These are phyloP conservation scores for Trichoderma gamsii DNA, from an alignment of 495 filamentous ascomycete species.

Conservation along the genomic window DNA sequence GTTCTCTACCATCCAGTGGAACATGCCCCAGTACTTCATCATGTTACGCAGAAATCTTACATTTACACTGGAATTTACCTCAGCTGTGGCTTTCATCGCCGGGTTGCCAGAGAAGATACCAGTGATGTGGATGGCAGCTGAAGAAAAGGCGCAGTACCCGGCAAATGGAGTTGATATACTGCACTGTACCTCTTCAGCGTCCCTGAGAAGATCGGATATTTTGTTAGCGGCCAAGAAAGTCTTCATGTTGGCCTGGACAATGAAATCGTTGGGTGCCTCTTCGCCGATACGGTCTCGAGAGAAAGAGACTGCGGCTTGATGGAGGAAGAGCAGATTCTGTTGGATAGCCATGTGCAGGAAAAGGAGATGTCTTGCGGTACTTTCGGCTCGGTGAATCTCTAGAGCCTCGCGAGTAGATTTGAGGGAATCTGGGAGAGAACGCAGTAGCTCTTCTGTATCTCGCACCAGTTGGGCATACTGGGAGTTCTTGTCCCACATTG, in stretches of 20 bases:
- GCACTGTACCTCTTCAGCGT: constrained; percentile 58
- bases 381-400: constrained; percentile 73
- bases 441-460: constrained; percentile 64
- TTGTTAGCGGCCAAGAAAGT: constrained; percentile 85
- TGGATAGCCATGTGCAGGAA: constrained; percentile 86
- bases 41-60: constrained; percentile 87
- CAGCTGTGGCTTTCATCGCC: constrained; percentile 67
- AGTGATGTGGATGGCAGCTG: constrained; percentile 87
- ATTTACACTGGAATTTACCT: constrained; percentile 81
- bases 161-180: constrained; percentile 84
- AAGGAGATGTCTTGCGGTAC: constrained; percentile 86
- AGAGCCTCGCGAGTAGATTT: constrained; percentile 77
- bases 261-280: constrained; percentile 74
- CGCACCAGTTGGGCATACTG: constrained; percentile 63
- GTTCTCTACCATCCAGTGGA: constrained; percentile 91
- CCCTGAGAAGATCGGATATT: constrained; percentile 77
- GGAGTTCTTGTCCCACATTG: constrained; percentile 78
- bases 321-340: constrained; percentile 85
- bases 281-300: constrained; percentile 45
- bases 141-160: constrained; percentile 89
- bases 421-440: constrained; percentile 61
- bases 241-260: constrained; percentile 65
- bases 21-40: constrained; percentile 97
- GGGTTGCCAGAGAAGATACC: constrained; percentile 78
- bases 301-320: constrained; percentile 75